Evolutionary conservation across 2,329 filamentous ascomycete species (phyloP).

Genomic region (Fusarium napiforme): DNA sequence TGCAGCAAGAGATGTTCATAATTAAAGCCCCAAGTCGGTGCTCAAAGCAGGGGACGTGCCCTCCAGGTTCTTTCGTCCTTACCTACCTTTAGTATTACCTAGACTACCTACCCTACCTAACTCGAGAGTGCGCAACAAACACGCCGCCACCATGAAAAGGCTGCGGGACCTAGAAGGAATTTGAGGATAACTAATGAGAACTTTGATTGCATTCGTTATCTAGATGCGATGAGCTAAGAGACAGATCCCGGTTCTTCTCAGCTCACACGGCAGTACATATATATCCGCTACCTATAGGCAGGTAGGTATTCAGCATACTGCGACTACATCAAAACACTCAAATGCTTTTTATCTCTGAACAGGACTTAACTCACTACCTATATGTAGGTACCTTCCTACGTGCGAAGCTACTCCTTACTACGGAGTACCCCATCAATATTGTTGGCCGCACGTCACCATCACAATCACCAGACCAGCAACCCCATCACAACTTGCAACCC

Average conservation of each 20-base stretch:
- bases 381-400: not conserved
- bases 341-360: not conserved
- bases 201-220: not conserved
- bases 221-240: constrained; percentile 6
- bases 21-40: not conserved
- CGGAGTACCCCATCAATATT: not conserved
- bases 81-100: not conserved
- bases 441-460: constrained; percentile 25
- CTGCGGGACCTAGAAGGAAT: constrained; percentile 5
- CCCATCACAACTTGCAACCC: constrained; percentile 26
- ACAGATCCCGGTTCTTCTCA: not conserved
- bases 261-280: not conserved
- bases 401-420: not conserved
- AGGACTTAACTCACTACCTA: not conserved
- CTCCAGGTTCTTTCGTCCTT: not conserved
- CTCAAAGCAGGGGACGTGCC: constrained; percentile 23
- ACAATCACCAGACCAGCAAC: constrained; percentile 33
- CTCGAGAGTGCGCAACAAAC: constrained; percentile 13
- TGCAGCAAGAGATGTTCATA: not conserved
- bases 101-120: not conserved
- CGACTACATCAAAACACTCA: not conserved
- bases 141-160: constrained; percentile 17
- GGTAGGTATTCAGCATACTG: not conserved
- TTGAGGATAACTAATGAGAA: not conserved
- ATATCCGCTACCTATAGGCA: not conserved